These are phyloP conservation scores for Podila clonocystis DNA, from an alignment of 192 early-diverging fungal species.

Conservation along the genomic window DNA sequence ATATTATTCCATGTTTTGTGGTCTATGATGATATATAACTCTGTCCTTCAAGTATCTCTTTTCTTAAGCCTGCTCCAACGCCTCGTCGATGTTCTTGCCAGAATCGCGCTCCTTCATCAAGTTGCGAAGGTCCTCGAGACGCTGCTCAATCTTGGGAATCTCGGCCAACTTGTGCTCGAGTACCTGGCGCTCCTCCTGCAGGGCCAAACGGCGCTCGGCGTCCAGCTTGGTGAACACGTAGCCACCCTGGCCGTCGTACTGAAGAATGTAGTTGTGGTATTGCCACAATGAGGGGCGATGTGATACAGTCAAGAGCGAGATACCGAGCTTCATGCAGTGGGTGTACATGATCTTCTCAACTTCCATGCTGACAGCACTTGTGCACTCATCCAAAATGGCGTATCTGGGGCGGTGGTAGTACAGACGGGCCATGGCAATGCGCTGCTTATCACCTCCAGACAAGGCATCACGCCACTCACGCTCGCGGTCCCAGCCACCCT, in stretches of 20 bases:
- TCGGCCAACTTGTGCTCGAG: conserved; percentile 83
- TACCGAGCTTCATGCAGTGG: conserved; percentile 80
- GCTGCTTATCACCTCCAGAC: conserved; percentile 97
- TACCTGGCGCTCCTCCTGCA: conserved; percentile 92
- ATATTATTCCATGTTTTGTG: no score
- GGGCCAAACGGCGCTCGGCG: conserved; percentile 83
- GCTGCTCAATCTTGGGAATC: conserved; percentile 78
- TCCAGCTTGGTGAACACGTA: conserved; percentile 94
- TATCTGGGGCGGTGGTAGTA: conserved; percentile 97
- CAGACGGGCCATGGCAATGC: conserved; percentile 95
- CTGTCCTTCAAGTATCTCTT: neutral
- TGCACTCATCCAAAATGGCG: conserved; percentile 97
- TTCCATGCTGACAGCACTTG: conserved; percentile 92
- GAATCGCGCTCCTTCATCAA: conserved; percentile 54
- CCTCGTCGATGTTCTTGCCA: conserved; percentile 13
- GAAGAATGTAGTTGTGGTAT: conserved; percentile 95
- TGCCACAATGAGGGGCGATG: conserved; percentile 96
- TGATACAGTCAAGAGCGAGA: conserved; percentile 93
- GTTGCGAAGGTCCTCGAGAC: conserved; percentile 71
- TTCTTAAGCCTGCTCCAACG: conserved; percentile 1
- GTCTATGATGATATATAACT: neutral
- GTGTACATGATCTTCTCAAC: conserved; percentile 94
- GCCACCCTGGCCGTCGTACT: conserved; percentile 97
- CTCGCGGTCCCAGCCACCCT: conserved; percentile 91
- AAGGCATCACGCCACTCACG: conserved; percentile 92